phyloP scores from a whole-genome alignment of 805 yeast genomes.

The Maudiozyma serrabonitensis region DNA sequence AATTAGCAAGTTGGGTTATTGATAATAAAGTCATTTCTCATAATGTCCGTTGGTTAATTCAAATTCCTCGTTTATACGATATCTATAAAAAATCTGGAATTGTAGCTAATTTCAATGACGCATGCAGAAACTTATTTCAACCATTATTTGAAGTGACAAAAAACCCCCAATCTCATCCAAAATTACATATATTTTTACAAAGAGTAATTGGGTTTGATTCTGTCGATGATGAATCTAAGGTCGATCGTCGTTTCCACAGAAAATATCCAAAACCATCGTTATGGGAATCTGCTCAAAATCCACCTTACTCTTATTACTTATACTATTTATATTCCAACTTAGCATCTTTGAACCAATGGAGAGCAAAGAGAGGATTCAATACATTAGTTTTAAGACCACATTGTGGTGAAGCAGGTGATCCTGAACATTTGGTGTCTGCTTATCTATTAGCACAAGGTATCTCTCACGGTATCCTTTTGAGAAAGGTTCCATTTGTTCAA shows the following conservation, averaged over 20 bases:
- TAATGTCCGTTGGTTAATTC: constrained; percentile 94
- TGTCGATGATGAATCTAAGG: constrained; percentile 95
- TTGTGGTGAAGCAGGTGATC: constrained; percentile 99
- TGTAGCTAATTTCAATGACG: constrained; percentile 63
- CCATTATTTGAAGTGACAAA: constrained; percentile 87
- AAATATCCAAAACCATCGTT: constrained; percentile 78
- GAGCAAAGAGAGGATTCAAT: constrained; percentile 65
- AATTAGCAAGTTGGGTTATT: constrained; percentile 87
- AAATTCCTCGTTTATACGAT: constrained; percentile 89
- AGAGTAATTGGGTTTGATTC: constrained; percentile 97
- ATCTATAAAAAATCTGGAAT: constrained; percentile 70
- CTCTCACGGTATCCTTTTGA: constrained; percentile 86
- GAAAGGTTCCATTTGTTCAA: constrained; percentile 93
- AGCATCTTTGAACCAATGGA: constrained; percentile 77
- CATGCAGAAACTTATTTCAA: constrained; percentile 66
- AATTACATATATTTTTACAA: constrained; percentile 76
- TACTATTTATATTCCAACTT: constrained; percentile 83
- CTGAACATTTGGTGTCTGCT: constrained; percentile 89
- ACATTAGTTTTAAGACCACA: constrained; percentile 96
- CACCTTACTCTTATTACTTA: constrained; percentile 94
- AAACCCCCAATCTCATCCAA: constrained; percentile 84
- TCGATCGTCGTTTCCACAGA: constrained; percentile 70
- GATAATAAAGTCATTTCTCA: constrained; percentile 87
- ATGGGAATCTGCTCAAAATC: constrained; percentile 74
- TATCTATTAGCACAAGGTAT: constrained; percentile 85